Percentiles rank a stretch among this genome's conserved stretches.
phyloP scores from a whole-genome alignment of 208 protist species.

The Trypanosoma brucei region DNA sequence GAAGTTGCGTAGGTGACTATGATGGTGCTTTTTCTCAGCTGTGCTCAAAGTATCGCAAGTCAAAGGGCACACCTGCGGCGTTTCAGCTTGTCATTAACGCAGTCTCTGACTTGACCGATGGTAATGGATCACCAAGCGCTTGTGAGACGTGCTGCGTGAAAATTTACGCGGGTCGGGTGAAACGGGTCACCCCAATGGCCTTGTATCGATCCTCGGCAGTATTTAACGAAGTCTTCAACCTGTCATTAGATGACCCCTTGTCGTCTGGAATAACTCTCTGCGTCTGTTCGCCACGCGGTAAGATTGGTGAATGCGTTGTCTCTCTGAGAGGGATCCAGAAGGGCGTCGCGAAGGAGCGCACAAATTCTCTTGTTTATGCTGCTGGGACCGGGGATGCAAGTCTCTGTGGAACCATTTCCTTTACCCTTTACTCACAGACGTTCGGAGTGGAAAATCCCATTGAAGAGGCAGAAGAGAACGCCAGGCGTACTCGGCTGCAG shows the following conservation, averaged over 20 bases:
- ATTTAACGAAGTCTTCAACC: conserved; percentile 52
- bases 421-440: conserved; percentile 41
- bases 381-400: conserved; percentile 65
- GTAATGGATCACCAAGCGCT: conserved; percentile 34
- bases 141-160: conserved; percentile 48
- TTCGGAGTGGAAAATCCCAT: conserved; percentile 42
- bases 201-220: conserved; percentile 44
- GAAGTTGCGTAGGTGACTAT: conserved; percentile 33
- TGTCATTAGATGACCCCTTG: conserved; percentile 35
- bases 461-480: conserved; percentile 29
- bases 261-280: conserved; percentile 33
- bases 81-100: conserved; percentile 48
- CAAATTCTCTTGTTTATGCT: conserved; percentile 55
- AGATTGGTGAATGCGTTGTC: conserved; percentile 56
- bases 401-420: conserved; percentile 38
- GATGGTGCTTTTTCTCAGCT: conserved; percentile 14
- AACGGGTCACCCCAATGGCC: conserved; percentile 26
- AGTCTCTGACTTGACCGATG: conserved; percentile 43
- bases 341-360: conserved; percentile 43
- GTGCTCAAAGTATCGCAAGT: conserved; percentile 11
- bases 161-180: conserved; percentile 25
- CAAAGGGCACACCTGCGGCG: conserved; percentile 16
- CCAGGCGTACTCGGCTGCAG: conserved; percentile 51
- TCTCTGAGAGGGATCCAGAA: conserved; percentile 54
- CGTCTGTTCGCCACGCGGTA: conserved; percentile 45